Evolutionary conservation across 2,329 filamentous ascomycete species (phyloP), one percentile per base, ranked within the genome.

Genomic region (Mycosphaerelloides madeirae): DNA sequence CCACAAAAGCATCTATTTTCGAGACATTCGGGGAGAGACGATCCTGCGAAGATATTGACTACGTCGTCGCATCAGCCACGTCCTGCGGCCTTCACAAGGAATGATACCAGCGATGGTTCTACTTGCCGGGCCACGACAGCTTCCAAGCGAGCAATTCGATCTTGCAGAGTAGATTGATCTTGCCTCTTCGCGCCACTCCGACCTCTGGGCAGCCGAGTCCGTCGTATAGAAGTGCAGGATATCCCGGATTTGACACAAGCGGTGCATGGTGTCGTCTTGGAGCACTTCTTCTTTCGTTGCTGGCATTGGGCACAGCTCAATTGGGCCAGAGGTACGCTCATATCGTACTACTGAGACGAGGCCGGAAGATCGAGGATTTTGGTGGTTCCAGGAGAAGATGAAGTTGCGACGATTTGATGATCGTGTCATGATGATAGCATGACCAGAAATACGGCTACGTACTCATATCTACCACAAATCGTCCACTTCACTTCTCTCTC

Each of bases 191-290:
- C 37, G 31, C 44, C 39, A 19, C 38, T 42, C n/a, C 29, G 33
- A 14, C 44, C 44, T 42, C 44, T 32, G 7, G 44, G 44, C n/a
- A 46, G 34, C 8, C 44, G 33, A 8, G 41, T 38, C 3, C 44
- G 44, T 29, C 42, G 44, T 8, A 46, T 39, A n/a, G 34, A 14
- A 15, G 44, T 46, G 29, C 44, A 46, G 1, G 31, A 18, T 14
- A 46, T 34, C n/a, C 44, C 44, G 18, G 44, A 38, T 29, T 42
- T 46, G 7, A 38, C 12, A 14, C 44, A 46, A n/a, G 44, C 38
- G 13, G 33, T 25, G 38, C 44, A 46, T n/a, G 39, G 44, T 2
- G 29, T 29, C 16, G 31, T 35, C 29, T 46, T 46, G 32, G 29
- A 36, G 38, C 44, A 46, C 31, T 42, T 46, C 14, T 33, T 42